Evolutionary conservation across 2,329 filamentous ascomycete species (phyloP), one percentile per base, ranked within the genome.

Genomic region (Capronia coronata): DNA sequence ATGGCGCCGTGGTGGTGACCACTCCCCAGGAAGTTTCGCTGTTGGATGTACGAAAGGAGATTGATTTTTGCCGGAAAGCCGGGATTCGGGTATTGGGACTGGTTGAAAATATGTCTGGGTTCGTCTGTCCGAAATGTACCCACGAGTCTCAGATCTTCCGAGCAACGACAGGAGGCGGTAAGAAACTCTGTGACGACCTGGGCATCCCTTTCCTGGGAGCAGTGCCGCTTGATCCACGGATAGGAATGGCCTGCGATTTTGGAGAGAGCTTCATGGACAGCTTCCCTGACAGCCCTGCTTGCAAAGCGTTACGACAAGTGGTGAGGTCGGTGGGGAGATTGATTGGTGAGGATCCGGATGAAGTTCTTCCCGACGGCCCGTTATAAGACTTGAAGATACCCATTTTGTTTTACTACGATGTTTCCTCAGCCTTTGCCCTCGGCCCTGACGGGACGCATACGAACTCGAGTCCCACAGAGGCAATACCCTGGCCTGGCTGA

Each of bases 31-130:
- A 98, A 69, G 88, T 97, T 14, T 80, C 85, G 1, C 73, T 98
- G 46, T 75, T 98, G 38, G 93, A 98, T 65, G 93, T 98, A 10
- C 76, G 93, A 59, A 97, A 96, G 70, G 93, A 98, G 69, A 91
- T 98, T 51, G 91, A 98, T 64, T 98, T 98, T 64, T 98, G 94
- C 69, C 77, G 83, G 51, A 98, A 98, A 70, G 93, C 93, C 0
- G 88, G 87, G 2, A 97, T 98, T 59, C 78, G 76, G 41, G 80
- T 98, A 5, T 68, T 98, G 2, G 93, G 93, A 0, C 74, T 98
- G 34, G 93, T 95, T 13, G 93, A 98, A 74, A 98, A 98, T 65
- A 98, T 98, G 93, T 87, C 84, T 51, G 88, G 89, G 2, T 98
- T 97, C 61, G 90, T 98, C 46, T 98, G 93, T 64, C 90, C 90